Base-by-base conservation (phyloP, 1,139 yeast species). In the Sugiyamaella xylanicola region DNA sequence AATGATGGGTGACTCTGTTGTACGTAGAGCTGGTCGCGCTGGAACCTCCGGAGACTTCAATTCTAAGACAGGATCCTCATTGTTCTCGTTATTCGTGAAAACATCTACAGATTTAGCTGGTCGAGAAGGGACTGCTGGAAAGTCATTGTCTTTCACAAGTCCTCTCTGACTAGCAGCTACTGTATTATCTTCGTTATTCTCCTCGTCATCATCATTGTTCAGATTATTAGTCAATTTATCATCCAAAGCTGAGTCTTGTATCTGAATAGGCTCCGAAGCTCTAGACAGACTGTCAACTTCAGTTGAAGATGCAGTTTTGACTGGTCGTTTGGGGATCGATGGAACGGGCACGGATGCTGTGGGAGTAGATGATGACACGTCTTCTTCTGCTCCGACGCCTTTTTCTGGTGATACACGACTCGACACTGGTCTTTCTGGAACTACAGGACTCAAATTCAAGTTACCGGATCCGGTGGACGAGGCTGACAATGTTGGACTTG, bases 401-500 rank as follows among this genome's bases (percentile, higher is more conserved):
- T n/a, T n/a, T n/a, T n/a, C n/a, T n/a, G 56, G 53, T 21, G 54
- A 40, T 4, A 32, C 37, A 2, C 50, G 36, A 40, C 39, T 35
- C 13, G 42, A 42, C 2, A 13, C 9, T 4, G 53, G 56, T 16
- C 56, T 40, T 4, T 25, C 53, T 17, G 58, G 56, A 39, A 55
- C 29, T 42, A 29, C 46, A 4, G 52, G 47, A n/a, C 21, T 41
- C 21, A 43, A 29, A 32, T 29, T 25, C 13, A 32, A 36, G n/a
- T n/a, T n/a, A n/a, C n/a, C n/a, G 20, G 53, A 46, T 3, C 46
- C 9, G 27, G 49, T 42, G 8, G 53, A 55, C 27, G 49, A 47
- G 25, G 55, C 42, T 9, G 53, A 42, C 11, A 54, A 48, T n/a
- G 51, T 43, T 7, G 55, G 51, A 22, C 51, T 48, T 5, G 44